Conservation (phyloP, 1,284 basidiomycete species). For the Marasmius oreades region DNA sequence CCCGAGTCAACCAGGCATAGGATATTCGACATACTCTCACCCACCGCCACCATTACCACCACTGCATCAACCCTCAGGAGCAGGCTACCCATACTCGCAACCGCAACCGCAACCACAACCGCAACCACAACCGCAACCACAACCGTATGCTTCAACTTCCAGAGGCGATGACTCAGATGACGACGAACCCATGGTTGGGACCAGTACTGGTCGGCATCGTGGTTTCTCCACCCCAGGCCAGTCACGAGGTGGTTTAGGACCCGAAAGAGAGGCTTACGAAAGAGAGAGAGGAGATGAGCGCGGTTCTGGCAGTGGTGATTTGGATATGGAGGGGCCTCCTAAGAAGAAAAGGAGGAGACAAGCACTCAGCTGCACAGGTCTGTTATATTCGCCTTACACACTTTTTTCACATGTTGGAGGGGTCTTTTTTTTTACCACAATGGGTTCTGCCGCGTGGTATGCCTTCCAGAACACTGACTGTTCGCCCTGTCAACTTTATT, state of each 20-base stretch:
- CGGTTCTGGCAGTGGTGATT: constrained; percentile 8
- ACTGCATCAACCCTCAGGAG: too few species aligned
- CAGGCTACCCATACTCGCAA: background rate
- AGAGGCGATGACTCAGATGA: background rate
- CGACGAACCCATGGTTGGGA: background rate
- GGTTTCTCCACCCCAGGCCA: background rate
- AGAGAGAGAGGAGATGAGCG: background rate
- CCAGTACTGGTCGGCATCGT: background rate
- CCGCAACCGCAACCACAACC: background rate
- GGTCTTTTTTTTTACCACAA: background rate
- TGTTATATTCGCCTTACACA: background rate
- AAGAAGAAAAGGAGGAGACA: constrained; percentile 19
- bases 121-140: background rate
- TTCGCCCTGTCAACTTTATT: too few species aligned
- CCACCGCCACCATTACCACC: too few species aligned
- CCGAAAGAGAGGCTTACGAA: background rate
- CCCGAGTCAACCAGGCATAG: too few species aligned
- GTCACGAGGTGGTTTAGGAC: background rate
- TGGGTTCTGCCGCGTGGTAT: background rate
- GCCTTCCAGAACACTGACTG: too few species aligned
- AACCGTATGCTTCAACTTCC: background rate
- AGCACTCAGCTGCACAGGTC: constrained; percentile 18
- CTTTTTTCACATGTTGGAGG: background rate
- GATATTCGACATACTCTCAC: too few species aligned
- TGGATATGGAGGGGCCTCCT: constrained; percentile 14